A percentile compares a stretch with the other conserved stretches of the same genome.
Evolutionary conservation across 176 grass and related monocot genomes (phyloP).

Genomic region (Carex scoparia): DNA sequence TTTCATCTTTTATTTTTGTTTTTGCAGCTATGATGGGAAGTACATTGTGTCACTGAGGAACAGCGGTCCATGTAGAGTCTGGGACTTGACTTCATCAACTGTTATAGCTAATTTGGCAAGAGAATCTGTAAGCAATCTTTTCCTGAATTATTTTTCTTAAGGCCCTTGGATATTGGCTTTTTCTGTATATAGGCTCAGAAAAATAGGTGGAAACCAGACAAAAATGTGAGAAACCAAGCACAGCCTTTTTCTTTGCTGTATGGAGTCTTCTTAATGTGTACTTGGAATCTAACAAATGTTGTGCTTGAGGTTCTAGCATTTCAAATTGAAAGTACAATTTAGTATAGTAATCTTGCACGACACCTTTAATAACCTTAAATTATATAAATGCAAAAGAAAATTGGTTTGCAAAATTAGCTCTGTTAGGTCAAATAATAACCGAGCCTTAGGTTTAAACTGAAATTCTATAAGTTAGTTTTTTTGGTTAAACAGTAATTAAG

Average conservation of each 20-base stretch:
- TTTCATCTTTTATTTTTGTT: neutral
- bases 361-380: constrained; percentile 1
- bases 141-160: neutral
- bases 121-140: constrained; percentile 54
- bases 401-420: neutral
- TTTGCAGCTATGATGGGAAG: constrained; percentile 62
- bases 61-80: constrained; percentile 73
- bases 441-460: constrained; percentile 4
- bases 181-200: neutral
- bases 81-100: constrained; percentile 63
- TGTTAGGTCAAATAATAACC: neutral
- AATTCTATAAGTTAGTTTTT: neutral
- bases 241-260: neutral
- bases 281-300: neutral
- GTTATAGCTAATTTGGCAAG: constrained; percentile 62
- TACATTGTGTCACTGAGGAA: constrained; percentile 73
- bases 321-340: neutral
- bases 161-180: neutral
- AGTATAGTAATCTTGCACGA: neutral
- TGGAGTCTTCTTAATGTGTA: neutral
- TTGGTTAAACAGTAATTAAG: neutral
- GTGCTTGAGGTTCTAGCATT: neutral
- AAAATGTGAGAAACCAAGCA: neutral
- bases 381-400: neutral
- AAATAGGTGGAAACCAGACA: neutral